phyloP scores from a whole-genome alignment of 2,329 filamentous ascomycete species.

The Diaporthe vaccinii region DNA sequence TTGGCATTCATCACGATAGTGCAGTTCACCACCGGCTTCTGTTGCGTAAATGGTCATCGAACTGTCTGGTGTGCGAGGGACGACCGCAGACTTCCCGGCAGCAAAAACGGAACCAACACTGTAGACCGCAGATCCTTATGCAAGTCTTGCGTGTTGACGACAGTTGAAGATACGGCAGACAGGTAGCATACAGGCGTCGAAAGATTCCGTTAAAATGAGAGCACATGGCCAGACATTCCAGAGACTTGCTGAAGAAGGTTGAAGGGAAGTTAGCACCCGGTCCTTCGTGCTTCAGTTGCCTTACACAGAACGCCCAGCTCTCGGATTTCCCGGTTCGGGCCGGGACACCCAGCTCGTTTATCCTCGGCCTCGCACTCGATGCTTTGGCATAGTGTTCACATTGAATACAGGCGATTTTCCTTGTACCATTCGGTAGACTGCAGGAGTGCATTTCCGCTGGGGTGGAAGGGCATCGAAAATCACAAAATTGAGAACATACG shows the following conservation, averaged over 20 bases:
- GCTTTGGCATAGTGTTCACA: neutral
- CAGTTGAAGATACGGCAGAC: neutral
- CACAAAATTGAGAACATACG: neutral
- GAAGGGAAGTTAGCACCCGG: neutral
- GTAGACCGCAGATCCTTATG: neutral
- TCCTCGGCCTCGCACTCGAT: neutral
- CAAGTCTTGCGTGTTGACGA: neutral
- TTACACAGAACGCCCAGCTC: neutral
- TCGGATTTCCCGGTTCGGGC: slow-evolving; percentile 15
- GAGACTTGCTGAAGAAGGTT: neutral
- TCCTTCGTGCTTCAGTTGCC: neutral
- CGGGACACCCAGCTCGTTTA: neutral
- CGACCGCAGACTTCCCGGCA: too few relatives aligned
- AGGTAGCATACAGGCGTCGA: neutral
- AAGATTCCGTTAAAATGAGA: neutral
- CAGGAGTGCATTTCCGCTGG: neutral
- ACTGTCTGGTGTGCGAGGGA: neutral
- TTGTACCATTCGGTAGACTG: neutral
- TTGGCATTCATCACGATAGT: neutral
- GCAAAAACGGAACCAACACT: neutral
- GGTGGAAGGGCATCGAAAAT: neutral
- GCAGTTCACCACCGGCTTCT: neutral
- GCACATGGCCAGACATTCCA: neutral
- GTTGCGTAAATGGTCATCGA: neutral
- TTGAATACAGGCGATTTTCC: neutral